Evolutionary conservation across 257 asterid species (phyloP).

Genomic region (Mitragyna speciosa): DNA sequence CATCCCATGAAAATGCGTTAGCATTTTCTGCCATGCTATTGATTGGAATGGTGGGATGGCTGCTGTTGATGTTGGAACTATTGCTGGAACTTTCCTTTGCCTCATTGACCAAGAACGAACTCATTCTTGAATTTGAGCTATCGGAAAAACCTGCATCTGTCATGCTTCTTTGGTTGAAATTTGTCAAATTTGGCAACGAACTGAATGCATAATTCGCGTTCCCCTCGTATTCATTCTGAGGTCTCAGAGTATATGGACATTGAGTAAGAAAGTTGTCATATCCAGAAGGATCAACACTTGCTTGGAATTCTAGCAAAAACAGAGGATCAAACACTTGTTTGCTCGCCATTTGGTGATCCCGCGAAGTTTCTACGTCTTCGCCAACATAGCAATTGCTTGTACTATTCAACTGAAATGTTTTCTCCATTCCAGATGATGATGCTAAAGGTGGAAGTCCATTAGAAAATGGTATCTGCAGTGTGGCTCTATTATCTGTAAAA

Average conservation of each 20-base stretch:
- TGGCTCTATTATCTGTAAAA: constrained; percentile 18
- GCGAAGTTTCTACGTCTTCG: constrained; percentile 24
- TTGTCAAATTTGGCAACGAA: constrained; percentile 47
- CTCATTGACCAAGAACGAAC: constrained; percentile 28
- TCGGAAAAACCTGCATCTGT: constrained; percentile 31
- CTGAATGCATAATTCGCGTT: constrained; percentile 28
- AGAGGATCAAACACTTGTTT: constrained; percentile 61
- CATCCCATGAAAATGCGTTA: constrained; percentile 47
- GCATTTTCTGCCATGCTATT: constrained; percentile 21
- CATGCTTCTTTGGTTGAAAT: constrained; percentile 37
- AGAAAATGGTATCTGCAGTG: constrained; percentile 27
- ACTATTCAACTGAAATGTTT: constrained; percentile 23
- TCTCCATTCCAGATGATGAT: constrained; percentile 22
- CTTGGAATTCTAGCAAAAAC: constrained; percentile 55
- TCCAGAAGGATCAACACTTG: constrained; percentile 36
- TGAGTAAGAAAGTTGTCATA: constrained; percentile 30
- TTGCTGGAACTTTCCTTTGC: constrained; percentile 37
- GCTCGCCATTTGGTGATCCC: constrained; percentile 16
- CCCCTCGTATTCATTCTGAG: constrained; percentile 13
- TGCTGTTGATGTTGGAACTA: constrained; percentile 37
- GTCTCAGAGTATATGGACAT: constrained; percentile 19
- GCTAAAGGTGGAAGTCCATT: constrained; percentile 33
- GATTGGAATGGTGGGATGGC: constrained; percentile 19
- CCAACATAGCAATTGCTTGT: constrained; percentile 11
- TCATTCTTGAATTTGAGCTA: constrained; percentile 41